Evolutionary conservation across 768 basidiomycete species (phyloP), one percentile per base, ranked within the genome.

Genomic region (Suillus ampliporus): DNA sequence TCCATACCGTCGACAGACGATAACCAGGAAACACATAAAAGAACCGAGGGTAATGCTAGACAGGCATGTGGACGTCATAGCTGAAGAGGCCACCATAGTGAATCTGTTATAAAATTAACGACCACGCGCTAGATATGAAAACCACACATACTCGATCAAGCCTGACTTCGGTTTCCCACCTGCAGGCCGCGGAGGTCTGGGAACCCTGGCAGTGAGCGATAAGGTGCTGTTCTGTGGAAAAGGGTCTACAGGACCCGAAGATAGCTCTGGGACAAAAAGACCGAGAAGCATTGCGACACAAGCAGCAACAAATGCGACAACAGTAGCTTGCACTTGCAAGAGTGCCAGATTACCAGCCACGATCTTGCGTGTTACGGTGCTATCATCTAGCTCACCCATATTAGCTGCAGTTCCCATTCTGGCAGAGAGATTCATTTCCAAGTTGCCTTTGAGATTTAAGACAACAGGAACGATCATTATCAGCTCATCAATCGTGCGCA

Each of bases 361-460:
- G 64, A 97, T 86, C 2, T 79, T 73, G 5, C 85, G 83, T 4
- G 93, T 86, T 9, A 79, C 80, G 2, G 73, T 67, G 0, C 87
- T 86, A 38, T 88, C 84, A 72, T 99, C 95, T 5, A 99, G 87
- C 64, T 95, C 88, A 48, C 97, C 97, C 57, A 96, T 89, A 68
- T 98, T 97, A 6, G 96, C 92, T 1, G 95, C 91, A 0, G 97
- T 99, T 1, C 92, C 91, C n/a, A 99, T 83, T 15, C 97, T 86
- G 1, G 97, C 95, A 4, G 95, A 96, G 8, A 99, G 88, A 67
- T 97, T 98, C 97, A 99, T 99, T 76, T 99, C 97, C 41, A 99
- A 85, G 71, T 99, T 94, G n/a, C 97, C 97, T 70, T 97, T 98
- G 61, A 99, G 86, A 69, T 99, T 99, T 66, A 94, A 84, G 21